phyloP scores from a whole-genome alignment of 257 asterid genomes.

The Gentiana straminea region DNA sequence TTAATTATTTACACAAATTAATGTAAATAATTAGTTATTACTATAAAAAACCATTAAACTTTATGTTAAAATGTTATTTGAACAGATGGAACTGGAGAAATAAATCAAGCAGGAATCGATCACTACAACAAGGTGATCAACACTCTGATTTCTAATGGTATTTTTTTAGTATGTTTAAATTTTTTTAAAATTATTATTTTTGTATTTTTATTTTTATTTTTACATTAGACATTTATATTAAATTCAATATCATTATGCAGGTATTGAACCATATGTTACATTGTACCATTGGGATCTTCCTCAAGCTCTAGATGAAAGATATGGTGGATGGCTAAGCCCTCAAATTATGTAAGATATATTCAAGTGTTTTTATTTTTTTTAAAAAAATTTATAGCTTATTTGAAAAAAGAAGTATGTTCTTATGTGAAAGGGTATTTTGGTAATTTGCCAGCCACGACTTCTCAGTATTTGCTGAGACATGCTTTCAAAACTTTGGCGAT shows the following conservation, averaged over 20 bases:
- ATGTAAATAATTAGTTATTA: too few relatives aligned
- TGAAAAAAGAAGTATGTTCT: too few relatives aligned
- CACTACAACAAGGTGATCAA: constrained; percentile 70
- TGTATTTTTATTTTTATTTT: not conserved
- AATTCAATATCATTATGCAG: constrained; percentile 16
- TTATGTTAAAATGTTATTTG: not conserved
- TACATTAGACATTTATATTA: not conserved
- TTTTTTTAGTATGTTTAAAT: not conserved
- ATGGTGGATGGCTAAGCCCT: constrained; percentile 67
- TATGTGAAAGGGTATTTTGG: not conserved
- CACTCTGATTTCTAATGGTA: constrained; percentile 64
- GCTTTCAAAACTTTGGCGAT: constrained; percentile 73
- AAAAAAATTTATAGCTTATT: too few relatives aligned
- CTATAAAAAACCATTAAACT: too few relatives aligned
- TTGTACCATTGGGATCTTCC: constrained; percentile 61
- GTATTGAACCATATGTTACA: constrained; percentile 65
- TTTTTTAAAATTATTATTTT: too few relatives aligned
- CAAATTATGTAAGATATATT: constrained; percentile 39
- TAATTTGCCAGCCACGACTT: constrained; percentile 46
- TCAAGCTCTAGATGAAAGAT: constrained; percentile 51
- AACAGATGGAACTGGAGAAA: constrained; percentile 66
- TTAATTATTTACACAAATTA: too few relatives aligned
- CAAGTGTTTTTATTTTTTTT: too few relatives aligned
- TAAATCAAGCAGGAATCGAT: constrained; percentile 62
- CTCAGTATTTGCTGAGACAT: constrained; percentile 56